Percentiles rank a stretch among this genome's conserved stretches.
Evolutionary conservation across 148 eudicot species (phyloP).

Genomic region (Chenopodium suecicum): DNA sequence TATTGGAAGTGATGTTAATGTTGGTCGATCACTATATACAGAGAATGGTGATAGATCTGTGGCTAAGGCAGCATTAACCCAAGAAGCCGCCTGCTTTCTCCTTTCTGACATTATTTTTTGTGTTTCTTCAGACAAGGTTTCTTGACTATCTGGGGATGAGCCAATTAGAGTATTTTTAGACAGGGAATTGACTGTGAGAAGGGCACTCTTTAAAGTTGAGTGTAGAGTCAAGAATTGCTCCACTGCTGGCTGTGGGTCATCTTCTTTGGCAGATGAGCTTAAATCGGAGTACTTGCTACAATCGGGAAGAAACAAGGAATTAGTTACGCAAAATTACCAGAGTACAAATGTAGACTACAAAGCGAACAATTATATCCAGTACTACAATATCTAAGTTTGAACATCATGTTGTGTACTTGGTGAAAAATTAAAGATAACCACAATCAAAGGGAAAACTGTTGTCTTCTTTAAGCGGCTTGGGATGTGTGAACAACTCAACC

Average conservation of each 20-base stretch:
- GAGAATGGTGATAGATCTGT: conserved; percentile 71
- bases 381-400: not conserved
- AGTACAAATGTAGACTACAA: not conserved
- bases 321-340: not conserved
- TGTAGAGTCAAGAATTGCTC: conserved; percentile 79
- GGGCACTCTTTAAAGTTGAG: conserved; percentile 55
- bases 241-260: conserved; percentile 74
- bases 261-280: conserved; percentile 66
- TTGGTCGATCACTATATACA: conserved; percentile 46
- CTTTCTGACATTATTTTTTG: conserved; percentile 49
- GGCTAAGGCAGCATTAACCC: conserved; percentile 82
- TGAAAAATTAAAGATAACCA: not conserved
- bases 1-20: conserved; percentile 26
- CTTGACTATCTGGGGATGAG: conserved; percentile 64
- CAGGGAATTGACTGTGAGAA: conserved; percentile 45
- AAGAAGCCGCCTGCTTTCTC: conserved; percentile 75
- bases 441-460: not conserved
- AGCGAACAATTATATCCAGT: not conserved
- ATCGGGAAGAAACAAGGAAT: conserved; percentile 2
- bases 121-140: conserved; percentile 60
- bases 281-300: conserved; percentile 78
- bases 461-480: not conserved
- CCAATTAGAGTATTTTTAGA: conserved; percentile 44
- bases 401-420: not conserved
- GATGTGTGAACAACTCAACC: not conserved